These are phyloP conservation scores for Mortierella sp. DNA, from an alignment of 371 early-diverging fungal species.

Conservation along the genomic window DNA sequence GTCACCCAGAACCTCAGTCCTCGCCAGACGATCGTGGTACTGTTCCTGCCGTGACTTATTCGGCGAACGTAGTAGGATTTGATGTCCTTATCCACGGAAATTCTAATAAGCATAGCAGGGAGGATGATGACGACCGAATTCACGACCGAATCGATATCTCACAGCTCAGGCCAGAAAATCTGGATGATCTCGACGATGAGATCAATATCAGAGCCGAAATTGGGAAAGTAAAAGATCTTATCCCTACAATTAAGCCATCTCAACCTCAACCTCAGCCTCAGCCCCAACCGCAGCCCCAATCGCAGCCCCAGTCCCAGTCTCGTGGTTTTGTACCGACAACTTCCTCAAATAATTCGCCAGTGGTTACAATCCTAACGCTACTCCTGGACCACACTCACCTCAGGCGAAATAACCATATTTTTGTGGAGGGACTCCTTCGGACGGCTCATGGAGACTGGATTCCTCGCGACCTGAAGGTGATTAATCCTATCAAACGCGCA, in stretches of 20 bases:
- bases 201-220: no score
- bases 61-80: neutral
- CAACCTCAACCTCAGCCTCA: no score
- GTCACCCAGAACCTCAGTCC: no score
- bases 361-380: constrained; percentile 36
- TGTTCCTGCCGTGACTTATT: no score
- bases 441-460: constrained; percentile 49
- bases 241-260: no score
- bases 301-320: no score
- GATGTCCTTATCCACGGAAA: constrained; percentile 19
- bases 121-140: constrained; percentile 5
- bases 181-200: no score
- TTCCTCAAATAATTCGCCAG: neutral
- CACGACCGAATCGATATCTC: no score
- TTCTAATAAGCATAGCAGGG: constrained; percentile 15
- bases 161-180: no score
- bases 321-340: neutral
- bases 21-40: no score
- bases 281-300: no score
- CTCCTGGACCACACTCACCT: constrained; percentile 39
- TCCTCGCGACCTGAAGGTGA: constrained; percentile 35
- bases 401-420: constrained; percentile 25
- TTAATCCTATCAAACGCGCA: constrained; percentile 48
- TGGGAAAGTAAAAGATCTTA: no score
- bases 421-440: constrained; percentile 42